phyloP scores from a whole-genome alignment of 805 yeast species.

The Pichia cabralensis region DNA sequence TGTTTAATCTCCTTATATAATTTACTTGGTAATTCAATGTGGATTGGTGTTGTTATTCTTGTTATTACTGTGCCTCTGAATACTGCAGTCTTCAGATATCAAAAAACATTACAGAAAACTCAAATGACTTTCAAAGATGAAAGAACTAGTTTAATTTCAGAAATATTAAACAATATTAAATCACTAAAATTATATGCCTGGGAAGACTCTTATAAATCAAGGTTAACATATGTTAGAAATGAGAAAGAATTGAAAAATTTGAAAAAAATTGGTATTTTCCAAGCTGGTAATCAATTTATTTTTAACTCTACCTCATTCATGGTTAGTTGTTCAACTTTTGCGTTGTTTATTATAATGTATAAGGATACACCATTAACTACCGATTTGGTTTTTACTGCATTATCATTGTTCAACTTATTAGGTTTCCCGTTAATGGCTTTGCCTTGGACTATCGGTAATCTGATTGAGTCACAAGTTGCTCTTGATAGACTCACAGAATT shows the following conservation, averaged over 20 bases:
- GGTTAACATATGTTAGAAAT: constrained; percentile 74
- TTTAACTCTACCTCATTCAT: constrained; percentile 84
- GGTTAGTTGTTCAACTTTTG: constrained; percentile 86
- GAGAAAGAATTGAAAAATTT: constrained; percentile 74
- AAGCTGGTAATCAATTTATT: constrained; percentile 62
- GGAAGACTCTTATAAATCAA: constrained; percentile 78
- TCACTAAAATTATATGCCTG: constrained; percentile 91
- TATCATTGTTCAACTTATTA: constrained; percentile 77
- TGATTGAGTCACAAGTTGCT: constrained; percentile 86
- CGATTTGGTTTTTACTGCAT: constrained; percentile 86
- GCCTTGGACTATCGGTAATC: constrained; percentile 79
- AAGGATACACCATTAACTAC: constrained; percentile 63
- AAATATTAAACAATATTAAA: constrained; percentile 83
- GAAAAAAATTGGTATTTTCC: constrained; percentile 59
- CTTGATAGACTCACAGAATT: constrained; percentile 63
- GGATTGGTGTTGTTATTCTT: constrained; percentile 87
- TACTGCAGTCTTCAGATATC: constrained; percentile 54
- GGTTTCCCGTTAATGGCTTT: constrained; percentile 87
- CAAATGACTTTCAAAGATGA: constrained; percentile 91
- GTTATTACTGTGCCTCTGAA: constrained; percentile 72
- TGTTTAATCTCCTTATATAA: constrained; percentile 67
- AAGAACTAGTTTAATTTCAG: constrained; percentile 82
- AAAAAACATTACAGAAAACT: constrained; percentile 62
- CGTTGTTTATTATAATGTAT: constrained; percentile 48
- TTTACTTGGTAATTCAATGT: constrained; percentile 80